Base-by-base conservation (phyloP, 2,329 filamentous ascomycete species). In the Rugonectria rugulosa region DNA sequence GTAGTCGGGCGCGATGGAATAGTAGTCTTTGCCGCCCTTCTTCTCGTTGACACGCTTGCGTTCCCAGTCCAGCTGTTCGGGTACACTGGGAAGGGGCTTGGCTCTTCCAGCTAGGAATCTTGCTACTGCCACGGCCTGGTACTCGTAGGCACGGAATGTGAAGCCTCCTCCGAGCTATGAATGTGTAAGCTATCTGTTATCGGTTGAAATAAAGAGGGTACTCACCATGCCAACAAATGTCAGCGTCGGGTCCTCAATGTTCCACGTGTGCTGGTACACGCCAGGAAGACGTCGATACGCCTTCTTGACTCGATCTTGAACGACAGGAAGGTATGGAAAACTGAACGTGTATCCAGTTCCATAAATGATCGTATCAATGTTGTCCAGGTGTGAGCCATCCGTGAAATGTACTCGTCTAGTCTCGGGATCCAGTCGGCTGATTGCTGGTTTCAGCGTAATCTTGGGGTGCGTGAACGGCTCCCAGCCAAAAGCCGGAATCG, bases 101-200 rank as follows among this genome's bases (percentile, higher is more conserved):
- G 48, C 53, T 26, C 57, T 29, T 32, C 58, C 51, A 1, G 60
- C 56, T 0, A 64, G 32, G 24, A 57, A 53, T 5, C 63, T 50
- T 2, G 60, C 55, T 1, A 65, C 32, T 1, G 63, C 63, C 8
- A 60, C 63, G 0, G 57, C 61, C 15, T 65, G 62, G 56, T 58
- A 65, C 23, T 65, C 63, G 12, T 64, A 65, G 8, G 60, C 62
- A 2, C 61, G 59, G 17, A 65, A 65, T 0, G 63, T 65, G 26
- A 65, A 65, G 3, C 62, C 59, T 6, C 61, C 61, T 15, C 59
- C 63, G 23, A 59, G 57, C 57, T 59, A 8, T 27, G 1, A 7
- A 3, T 3, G 10, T 2, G 8, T 4, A 32, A 9, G n/a, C 12
- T 32, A 32, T 14, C 12, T 6, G 15, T 59, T 17, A 59, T 29